phyloP scores from a whole-genome alignment of 2,329 filamentous ascomycete species.

The Torrubiella hemipterigena region DNA sequence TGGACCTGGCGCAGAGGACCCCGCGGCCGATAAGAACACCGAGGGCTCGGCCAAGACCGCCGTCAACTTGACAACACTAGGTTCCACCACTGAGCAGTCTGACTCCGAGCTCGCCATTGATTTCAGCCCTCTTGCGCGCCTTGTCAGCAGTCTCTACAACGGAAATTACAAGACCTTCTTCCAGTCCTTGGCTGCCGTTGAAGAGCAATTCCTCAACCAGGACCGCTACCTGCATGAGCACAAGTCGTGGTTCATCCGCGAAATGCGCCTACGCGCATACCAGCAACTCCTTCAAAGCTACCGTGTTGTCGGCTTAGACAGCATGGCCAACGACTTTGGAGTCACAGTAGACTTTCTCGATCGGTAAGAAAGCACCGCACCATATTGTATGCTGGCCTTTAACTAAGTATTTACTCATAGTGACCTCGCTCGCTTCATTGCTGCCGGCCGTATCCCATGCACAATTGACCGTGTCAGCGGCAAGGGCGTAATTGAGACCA shows the following conservation, averaged over 20 bases:
- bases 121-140: conserved; percentile 74
- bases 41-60: conserved; percentile 43
- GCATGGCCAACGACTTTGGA: conserved; percentile 95
- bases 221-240: conserved; percentile 95
- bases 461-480: conserved; percentile 96
- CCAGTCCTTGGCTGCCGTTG: conserved; percentile 73
- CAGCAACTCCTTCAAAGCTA: conserved; percentile 96
- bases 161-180: conserved; percentile 95
- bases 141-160: conserved; percentile 85
- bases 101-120: conserved; percentile 76
- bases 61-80: conserved; percentile 81
- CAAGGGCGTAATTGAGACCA: conserved; percentile 95
- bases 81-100: conserved; percentile 56
- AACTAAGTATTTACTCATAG: conserved; percentile 26
- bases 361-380: conserved; percentile 45
- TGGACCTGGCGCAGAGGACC: conserved; percentile 69
- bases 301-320: conserved; percentile 88
- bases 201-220: conserved; percentile 86
- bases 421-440: conserved; percentile 94
- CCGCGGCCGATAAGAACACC: conserved; percentile 48
- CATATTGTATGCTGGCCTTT: neutral
- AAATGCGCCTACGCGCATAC: conserved; percentile 95
- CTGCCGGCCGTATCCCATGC: conserved; percentile 84
- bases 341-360: conserved; percentile 95
- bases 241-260: conserved; percentile 91